Percentiles rank a stretch among this genome's conserved stretches.
phyloP scores from a whole-genome alignment of 805 yeast genomes.

The Blastobotrys muscicola region DNA sequence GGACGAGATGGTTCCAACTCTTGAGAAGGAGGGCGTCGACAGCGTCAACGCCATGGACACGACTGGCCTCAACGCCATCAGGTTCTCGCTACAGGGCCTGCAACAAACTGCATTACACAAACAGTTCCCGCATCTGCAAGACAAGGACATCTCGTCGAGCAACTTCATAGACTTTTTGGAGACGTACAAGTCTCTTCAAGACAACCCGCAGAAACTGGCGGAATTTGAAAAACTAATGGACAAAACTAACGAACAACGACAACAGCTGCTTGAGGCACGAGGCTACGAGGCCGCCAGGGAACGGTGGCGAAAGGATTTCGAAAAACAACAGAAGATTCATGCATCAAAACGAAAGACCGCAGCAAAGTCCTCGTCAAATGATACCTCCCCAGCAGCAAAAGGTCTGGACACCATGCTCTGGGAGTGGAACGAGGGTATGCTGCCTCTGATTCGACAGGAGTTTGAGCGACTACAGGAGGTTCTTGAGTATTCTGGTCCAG shows the following conservation, averaged over 20 bases:
- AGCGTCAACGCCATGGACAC: slow-evolving; percentile 60
- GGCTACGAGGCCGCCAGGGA: slow-evolving; percentile 80
- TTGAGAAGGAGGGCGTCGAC: slow-evolving; percentile 47
- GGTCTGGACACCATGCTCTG: slow-evolving; percentile 62
- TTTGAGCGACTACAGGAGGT: slow-evolving; percentile 44
- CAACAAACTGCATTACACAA: slow-evolving; percentile 20
- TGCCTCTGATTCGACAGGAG: slow-evolving; percentile 64
- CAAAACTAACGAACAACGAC: slow-evolving; percentile 64
- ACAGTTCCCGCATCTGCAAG: slow-evolving; percentile 25
- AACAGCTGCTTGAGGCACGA: slow-evolving; percentile 61
- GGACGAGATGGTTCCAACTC: slow-evolving; percentile 13
- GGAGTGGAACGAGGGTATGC: slow-evolving; percentile 72
- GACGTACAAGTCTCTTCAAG: slow-evolving; percentile 42
- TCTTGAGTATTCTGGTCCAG: slow-evolving; percentile 16
- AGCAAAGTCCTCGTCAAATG: slow-evolving; percentile 31
- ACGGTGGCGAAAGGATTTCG: slow-evolving; percentile 81
- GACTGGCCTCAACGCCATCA: slow-evolving; percentile 66
- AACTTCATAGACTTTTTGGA: slow-evolving; percentile 55
- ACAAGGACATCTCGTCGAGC: slow-evolving; percentile 23
- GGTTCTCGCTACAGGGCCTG: slow-evolving; percentile 59
- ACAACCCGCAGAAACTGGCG: slow-evolving; percentile 32
- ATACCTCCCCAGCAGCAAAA: slow-evolving; percentile 29
- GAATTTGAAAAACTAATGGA: slow-evolving; percentile 61
- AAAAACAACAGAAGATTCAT: slow-evolving; percentile 21
- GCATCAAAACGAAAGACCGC: slow-evolving; percentile 7